Evolutionary conservation across 148 eudicot species (phyloP).

Genomic region (Camellia lanceoleosa): DNA sequence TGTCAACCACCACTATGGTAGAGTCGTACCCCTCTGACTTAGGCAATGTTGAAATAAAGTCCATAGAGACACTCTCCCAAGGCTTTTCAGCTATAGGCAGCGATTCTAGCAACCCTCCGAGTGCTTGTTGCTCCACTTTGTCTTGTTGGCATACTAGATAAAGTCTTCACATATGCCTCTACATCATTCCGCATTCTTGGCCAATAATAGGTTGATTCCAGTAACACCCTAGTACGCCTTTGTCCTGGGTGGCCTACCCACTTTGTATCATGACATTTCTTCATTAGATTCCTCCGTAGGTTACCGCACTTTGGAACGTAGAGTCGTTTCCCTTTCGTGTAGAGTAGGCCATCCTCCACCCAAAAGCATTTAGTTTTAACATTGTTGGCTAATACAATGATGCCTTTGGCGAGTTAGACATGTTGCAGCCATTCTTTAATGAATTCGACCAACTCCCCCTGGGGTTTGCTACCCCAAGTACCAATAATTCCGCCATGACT

Average conservation of each 20-base stretch:
- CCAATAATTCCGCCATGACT: too few species aligned
- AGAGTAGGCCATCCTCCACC: background rate
- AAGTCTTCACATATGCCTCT: background rate
- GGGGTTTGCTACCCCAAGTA: too few species aligned
- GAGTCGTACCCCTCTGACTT: background rate
- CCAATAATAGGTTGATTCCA: background rate
- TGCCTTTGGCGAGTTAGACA: background rate
- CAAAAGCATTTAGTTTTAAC: background rate
- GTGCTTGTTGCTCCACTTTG: background rate
- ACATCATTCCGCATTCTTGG: background rate
- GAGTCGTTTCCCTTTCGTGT: background rate
- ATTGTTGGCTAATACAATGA: background rate
- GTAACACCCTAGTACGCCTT: background rate
- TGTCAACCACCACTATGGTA: background rate
- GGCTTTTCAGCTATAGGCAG: background rate
- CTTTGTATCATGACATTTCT: background rate
- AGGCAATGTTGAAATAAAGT: background rate
- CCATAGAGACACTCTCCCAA: too few species aligned
- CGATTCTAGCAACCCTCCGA: background rate
- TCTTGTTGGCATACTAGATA: too few species aligned
- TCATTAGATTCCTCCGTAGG: background rate
- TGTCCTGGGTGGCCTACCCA: background rate
- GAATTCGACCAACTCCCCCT: background rate
- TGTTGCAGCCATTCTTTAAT: background rate
- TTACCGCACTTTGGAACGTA: background rate